These are phyloP conservation scores for Moesziomyces sp. DNA, from an alignment of 1,284 basidiomycete genomes.

Conservation along the genomic window DNA sequence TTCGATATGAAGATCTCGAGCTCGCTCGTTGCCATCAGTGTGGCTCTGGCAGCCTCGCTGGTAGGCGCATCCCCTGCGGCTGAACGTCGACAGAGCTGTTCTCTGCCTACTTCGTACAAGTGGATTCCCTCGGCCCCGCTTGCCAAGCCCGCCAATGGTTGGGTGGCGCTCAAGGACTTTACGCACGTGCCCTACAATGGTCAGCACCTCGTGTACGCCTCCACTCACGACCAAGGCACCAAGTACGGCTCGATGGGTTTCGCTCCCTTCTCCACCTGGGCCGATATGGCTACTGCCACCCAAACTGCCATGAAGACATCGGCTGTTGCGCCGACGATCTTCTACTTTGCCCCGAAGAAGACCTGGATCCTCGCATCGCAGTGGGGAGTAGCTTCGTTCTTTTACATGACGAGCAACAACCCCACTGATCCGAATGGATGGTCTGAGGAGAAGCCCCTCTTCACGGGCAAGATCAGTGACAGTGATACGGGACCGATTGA, in stretches of 20 bases:
- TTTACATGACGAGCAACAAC: slow-evolving; percentile 19
- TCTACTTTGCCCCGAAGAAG: slow-evolving; percentile 18
- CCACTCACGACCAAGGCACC: slow-evolving; percentile 9
- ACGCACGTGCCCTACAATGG: slow-evolving; percentile 40
- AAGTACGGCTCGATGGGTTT: slow-evolving; percentile 40
- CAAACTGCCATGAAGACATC: slow-evolving; percentile 15
- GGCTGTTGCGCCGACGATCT: slow-evolving; percentile 27
- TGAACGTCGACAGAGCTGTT: slow-evolving; percentile 23
- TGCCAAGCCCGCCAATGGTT: slow-evolving; percentile 25
- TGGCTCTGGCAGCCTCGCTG: slow-evolving; percentile 23
- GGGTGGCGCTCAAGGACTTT: slow-evolving; percentile 28
- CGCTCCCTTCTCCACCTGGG: slow-evolving; percentile 23
- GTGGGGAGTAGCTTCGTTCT: slow-evolving; percentile 15
- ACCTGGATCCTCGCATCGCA: slow-evolving; percentile 27
- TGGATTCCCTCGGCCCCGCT: slow-evolving; percentile 31
- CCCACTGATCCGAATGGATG: slow-evolving; percentile 29
- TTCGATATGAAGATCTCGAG: slow-evolving; percentile 19
- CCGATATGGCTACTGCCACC: slow-evolving; percentile 27
- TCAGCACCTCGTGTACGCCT: slow-evolving; percentile 30
- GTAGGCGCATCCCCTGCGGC: slow-evolving; percentile 1
- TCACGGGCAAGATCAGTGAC: slow-evolving; percentile 9
- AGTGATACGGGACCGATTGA: slow-evolving; percentile 24
- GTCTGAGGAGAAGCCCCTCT: slow-evolving; percentile 18
- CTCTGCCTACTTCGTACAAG: slow-evolving; percentile 22
- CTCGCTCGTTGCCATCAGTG: slow-evolving; percentile 10